Conservation (phyloP, 2,329 filamentous ascomycete species). For the Aspergillus floridensis region DNA sequence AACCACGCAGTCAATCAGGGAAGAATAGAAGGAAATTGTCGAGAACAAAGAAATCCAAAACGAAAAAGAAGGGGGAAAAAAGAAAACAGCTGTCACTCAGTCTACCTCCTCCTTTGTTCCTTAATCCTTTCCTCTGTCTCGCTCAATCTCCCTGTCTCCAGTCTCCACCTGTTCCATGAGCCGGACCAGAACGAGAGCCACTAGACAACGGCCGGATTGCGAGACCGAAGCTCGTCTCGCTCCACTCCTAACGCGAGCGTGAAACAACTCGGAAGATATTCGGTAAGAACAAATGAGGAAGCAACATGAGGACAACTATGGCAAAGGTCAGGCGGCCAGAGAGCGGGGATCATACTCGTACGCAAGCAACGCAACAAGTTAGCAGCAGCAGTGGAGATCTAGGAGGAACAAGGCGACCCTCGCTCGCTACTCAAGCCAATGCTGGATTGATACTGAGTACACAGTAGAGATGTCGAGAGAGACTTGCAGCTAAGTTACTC, state of each 20-base stretch:
- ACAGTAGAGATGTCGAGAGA: too few species aligned
- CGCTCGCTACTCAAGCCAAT: background rate
- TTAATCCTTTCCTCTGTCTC: too few species aligned
- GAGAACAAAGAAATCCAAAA: background rate
- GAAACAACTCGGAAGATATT: constrained; percentile 18
- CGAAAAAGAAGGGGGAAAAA: too few species aligned
- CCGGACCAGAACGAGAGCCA: background rate
- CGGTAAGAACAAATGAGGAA: constrained; percentile 3
- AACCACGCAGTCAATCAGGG: constrained; percentile 15
- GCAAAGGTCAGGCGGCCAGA: background rate
- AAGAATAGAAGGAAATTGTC: constrained; percentile 1
- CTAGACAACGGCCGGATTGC: background rate
- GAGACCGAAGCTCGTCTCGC: constrained; percentile 5
- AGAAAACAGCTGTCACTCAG: too few species aligned
- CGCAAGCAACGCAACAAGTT: background rate
- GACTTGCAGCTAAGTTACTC: too few species aligned
- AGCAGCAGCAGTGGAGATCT: background rate
- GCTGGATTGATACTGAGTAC: background rate
- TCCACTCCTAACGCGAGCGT: constrained; percentile 19
- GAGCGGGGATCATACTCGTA: background rate
- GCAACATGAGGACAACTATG: background rate
- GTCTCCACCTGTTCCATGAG: background rate
- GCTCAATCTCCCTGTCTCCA: background rate
- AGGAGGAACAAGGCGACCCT: background rate
- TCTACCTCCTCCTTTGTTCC: too few species aligned